Evolutionary conservation across 805 yeast genomes (phyloP).

Genomic region (Yamadazyma akitaensis): DNA sequence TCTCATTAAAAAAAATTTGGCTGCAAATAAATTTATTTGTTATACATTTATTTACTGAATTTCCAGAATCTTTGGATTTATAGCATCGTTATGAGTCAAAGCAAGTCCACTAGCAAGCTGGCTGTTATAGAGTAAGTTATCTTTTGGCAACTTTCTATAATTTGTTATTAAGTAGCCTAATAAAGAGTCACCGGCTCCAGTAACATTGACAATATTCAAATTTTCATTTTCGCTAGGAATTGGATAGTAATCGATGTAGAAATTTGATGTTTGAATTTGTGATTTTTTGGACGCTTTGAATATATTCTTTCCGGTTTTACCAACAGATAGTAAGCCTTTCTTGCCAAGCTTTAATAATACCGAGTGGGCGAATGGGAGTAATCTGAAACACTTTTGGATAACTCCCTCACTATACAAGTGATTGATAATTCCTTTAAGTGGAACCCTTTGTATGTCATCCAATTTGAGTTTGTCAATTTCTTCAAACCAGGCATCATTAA

Average conservation of each 20-base stretch:
- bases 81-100: conserved; percentile 18
- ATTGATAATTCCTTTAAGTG: conserved; percentile 20
- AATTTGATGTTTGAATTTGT: conserved; percentile 33
- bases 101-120: conserved; percentile 40
- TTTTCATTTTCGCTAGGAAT: conserved; percentile 30
- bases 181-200: conserved; percentile 88
- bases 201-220: conserved; percentile 55
- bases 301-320: conserved; percentile 18
- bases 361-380: conserved; percentile 72
- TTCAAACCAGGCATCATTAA: conserved; percentile 71
- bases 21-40: not conserved
- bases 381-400: conserved; percentile 63
- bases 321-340: conserved; percentile 51
- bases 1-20: not conserved
- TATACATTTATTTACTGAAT: not conserved
- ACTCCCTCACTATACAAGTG: conserved; percentile 39
- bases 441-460: conserved; percentile 33
- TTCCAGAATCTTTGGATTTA: conserved; percentile 21
- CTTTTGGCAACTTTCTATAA: conserved; percentile 6
- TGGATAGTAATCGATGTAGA: conserved; percentile 62
- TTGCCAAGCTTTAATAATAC: conserved; percentile 65
- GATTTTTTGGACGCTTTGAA: conserved; percentile 22
- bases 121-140: conserved; percentile 31
- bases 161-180: conserved; percentile 57
- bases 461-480: conserved; percentile 55